Conservation (phyloP, 805 yeast genomes). For the Teunomyces gatunensis region DNA sequence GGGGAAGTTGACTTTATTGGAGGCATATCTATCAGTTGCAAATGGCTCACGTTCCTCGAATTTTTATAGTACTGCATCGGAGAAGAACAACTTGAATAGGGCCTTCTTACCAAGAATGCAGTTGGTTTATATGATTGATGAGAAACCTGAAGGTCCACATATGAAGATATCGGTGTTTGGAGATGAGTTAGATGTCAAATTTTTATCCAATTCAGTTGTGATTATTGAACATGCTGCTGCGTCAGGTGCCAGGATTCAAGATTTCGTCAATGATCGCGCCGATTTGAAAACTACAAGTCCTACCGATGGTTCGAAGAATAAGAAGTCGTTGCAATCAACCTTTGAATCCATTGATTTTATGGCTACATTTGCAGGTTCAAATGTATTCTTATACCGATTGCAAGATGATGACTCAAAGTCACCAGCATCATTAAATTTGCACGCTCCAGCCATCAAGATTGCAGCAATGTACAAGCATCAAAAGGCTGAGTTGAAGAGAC, state of each 20-base stretch:
- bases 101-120: slow-evolving; percentile 72
- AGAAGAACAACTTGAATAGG: slow-evolving; percentile 50
- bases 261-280: slow-evolving; percentile 21
- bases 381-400: slow-evolving; percentile 46
- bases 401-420: slow-evolving; percentile 35
- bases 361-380: slow-evolving; percentile 69
- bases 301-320: not conserved
- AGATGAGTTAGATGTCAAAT: slow-evolving; percentile 64
- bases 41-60: slow-evolving; percentile 52
- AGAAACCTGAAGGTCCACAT: slow-evolving; percentile 28
- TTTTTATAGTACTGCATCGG: slow-evolving; percentile 48
- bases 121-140: slow-evolving; percentile 42
- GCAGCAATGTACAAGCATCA: slow-evolving; percentile 50
- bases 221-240: slow-evolving; percentile 52
- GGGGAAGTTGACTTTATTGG: slow-evolving; percentile 67
- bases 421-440: slow-evolving; percentile 57
- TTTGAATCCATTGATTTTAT: slow-evolving; percentile 47
- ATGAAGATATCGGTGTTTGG: slow-evolving; percentile 55
- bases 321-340: slow-evolving; percentile 5
- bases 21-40: slow-evolving; percentile 71
- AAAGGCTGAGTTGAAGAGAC: slow-evolving; percentile 37
- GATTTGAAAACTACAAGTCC: not conserved
- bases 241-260: slow-evolving; percentile 46
- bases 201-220: slow-evolving; percentile 54
- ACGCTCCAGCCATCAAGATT: slow-evolving; percentile 72